Evolutionary conservation across 2,329 filamentous ascomycete genomes (phyloP), one percentile per base, ranked within the genome.

Genomic region (Pyricularia pennisetigena): DNA sequence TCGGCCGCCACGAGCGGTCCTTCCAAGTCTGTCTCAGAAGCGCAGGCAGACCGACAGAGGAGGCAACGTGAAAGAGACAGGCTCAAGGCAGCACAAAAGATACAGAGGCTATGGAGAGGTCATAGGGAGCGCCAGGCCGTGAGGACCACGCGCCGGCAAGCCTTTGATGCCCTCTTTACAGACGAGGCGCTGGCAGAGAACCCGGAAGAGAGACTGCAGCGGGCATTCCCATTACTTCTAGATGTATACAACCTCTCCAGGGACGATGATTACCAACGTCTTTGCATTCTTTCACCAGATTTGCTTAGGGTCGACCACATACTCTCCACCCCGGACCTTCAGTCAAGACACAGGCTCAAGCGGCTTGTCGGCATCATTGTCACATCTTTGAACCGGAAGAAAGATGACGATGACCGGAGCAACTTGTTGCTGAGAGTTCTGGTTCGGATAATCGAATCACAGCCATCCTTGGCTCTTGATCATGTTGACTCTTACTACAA

Each of bases 81-180:
- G 69, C 79, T 94, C 66, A 90, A 89, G 74, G 92, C 94, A 4
- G 87, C 88, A 16, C 89, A 86, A 72, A 84, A 81, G 66, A 87
- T 98, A 71, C 95, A 98, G 77, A 86, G 87, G 72, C 82, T 85
- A 78, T 98, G 94, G 94, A 86, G 94, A 76, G 93, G 93, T 16
- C 86, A 96, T 77, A 83, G 78, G 68, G 82, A 81, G 69, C 86
- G 94, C 73, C 83, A 81, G 69, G 75, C 78, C 66, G 80, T 91
- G 70, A 86, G 86, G 71, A 79, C 83, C 64, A 74, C 75, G 68
- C 88, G 86, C 79, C 84, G 90, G 71, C 76, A 77, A 66, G 78
- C 84, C 59, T 92, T 92, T 79, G 90, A 94, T 77, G 74, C 79
- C 9, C 75, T 85, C 41, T 89, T 90, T 70, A 78, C 79, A 68